These are phyloP conservation scores for Ceratocystis diversiconidia DNA, from an alignment of 2,329 filamentous ascomycete species.

Conservation along the genomic window DNA sequence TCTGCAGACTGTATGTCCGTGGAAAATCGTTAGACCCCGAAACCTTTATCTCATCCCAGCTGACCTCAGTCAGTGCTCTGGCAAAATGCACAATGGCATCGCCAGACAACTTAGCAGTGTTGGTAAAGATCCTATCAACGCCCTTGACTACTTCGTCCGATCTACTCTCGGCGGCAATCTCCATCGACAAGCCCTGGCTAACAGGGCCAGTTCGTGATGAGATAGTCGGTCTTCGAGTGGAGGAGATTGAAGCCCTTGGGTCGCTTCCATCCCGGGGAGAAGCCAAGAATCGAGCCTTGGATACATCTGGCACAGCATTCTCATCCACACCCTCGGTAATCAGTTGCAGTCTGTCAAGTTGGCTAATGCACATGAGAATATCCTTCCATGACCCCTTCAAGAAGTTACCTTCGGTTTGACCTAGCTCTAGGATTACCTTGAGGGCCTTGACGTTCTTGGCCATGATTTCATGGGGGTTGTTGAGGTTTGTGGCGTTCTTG, in stretches of 20 bases:
- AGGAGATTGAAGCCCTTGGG: slow-evolving; percentile 52
- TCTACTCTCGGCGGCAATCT: slow-evolving; percentile 81
- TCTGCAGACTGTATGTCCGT: slow-evolving; percentile 91
- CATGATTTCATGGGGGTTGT: slow-evolving; percentile 88
- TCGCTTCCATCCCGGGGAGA: slow-evolving; percentile 40
- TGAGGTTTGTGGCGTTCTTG: slow-evolving; percentile 86
- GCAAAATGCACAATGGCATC: slow-evolving; percentile 96
- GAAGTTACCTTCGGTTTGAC: slow-evolving; percentile 80
- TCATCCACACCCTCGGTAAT: slow-evolving; percentile 93
- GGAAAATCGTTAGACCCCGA: slow-evolving; percentile 92
- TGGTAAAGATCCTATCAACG: slow-evolving; percentile 92
- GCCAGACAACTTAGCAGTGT: slow-evolving; percentile 81
- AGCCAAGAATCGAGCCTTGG: slow-evolving; percentile 60
- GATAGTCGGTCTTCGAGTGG: slow-evolving; percentile 25
- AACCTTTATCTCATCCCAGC: slow-evolving; percentile 97
- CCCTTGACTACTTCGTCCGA: slow-evolving; percentile 86
- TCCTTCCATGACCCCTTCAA: slow-evolving; percentile 90
- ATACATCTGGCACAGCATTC: slow-evolving; percentile 80
- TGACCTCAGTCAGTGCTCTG: slow-evolving; percentile 80
- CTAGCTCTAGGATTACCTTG: slow-evolving; percentile 80
- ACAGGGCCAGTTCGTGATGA: slow-evolving; percentile 23
- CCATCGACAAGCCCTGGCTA: slow-evolving; percentile 50
- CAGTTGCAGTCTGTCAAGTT: slow-evolving; percentile 86
- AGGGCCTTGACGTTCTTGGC: slow-evolving; percentile 93
- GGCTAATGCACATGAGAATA: slow-evolving; percentile 85